Evolutionary conservation across 2,329 filamentous ascomycete species (phyloP).

Genomic region (Penicillium rolfsii): DNA sequence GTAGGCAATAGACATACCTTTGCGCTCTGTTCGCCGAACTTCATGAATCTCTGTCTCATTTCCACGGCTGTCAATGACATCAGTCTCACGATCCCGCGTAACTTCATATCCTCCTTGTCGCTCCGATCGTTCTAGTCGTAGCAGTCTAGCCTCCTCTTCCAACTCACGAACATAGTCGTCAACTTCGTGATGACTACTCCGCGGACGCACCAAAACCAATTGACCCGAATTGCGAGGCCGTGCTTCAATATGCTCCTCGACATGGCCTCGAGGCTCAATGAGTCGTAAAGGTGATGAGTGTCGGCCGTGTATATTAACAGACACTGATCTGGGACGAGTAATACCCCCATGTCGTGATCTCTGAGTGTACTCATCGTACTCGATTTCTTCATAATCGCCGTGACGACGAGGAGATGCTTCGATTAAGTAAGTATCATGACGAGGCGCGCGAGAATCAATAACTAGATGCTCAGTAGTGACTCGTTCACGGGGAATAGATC

Average conservation of each 20-base stretch:
- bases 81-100: conserved; percentile 33
- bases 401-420: conserved; percentile 37
- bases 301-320: conserved; percentile 38
- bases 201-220: conserved; percentile 55
- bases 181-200: conserved; percentile 64
- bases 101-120: conserved; percentile 46
- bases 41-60: conserved; percentile 57
- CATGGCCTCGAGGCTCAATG: conserved; percentile 37
- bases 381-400: conserved; percentile 25
- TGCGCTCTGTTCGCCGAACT: conserved; percentile 80
- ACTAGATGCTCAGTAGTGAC: conserved; percentile 29
- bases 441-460: conserved; percentile 32
- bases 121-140: conserved; percentile 63
- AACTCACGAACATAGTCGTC: conserved; percentile 72
- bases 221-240: conserved; percentile 48
- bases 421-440: conserved; percentile 38
- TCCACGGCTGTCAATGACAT: conserved; percentile 41
- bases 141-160: conserved; percentile 65
- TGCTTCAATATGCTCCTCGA: conserved; percentile 49
- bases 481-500: conserved; percentile 31
- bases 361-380: conserved; percentile 35
- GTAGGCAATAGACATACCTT: conserved; percentile 69
- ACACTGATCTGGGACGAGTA: conserved; percentile 42
- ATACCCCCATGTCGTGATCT: conserved; percentile 32
- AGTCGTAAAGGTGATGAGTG: conserved; percentile 44